These are phyloP conservation scores for Psilocybe cubensis DNA, from an alignment of 768 basidiomycete species.

Conservation along the genomic window DNA sequence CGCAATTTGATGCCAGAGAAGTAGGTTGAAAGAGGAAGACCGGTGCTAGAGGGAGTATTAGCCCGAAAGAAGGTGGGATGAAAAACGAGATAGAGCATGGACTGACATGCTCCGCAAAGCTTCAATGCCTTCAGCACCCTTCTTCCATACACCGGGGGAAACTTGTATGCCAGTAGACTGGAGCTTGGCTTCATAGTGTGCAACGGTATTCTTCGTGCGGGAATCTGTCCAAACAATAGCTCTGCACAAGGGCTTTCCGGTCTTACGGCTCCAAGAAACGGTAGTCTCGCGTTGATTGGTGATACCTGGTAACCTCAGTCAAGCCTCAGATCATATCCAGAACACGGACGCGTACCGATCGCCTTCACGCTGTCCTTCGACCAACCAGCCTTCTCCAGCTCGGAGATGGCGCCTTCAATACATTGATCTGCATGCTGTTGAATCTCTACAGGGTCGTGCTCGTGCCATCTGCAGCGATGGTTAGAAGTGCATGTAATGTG, in stretches of 20 bases:
- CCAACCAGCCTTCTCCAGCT: constrained; percentile 79
- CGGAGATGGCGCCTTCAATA: constrained; percentile 70
- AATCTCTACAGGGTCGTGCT: constrained; percentile 89
- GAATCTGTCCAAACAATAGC: constrained; percentile 98
- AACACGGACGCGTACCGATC: constrained; percentile 68
- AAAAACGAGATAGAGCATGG: constrained; percentile 6
- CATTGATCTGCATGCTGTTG: constrained; percentile 74
- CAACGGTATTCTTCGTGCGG: constrained; percentile 86
- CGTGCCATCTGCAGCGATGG: constrained; percentile 76
- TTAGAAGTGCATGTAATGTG: neutral
- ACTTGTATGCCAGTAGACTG: constrained; percentile 76
- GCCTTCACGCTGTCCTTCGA: constrained; percentile 82
- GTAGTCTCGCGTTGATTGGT: constrained; percentile 98
- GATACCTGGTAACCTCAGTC: constrained; percentile 58
- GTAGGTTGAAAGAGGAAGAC: constrained; percentile 95
- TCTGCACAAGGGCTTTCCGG: constrained; percentile 85
- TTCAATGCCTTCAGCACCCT: constrained; percentile 69
- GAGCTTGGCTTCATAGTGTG: constrained; percentile 77
- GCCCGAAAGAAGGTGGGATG: constrained; percentile 12
- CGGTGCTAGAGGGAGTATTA: constrained; percentile 59
- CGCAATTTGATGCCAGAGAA: constrained; percentile 96
- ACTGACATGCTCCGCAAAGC: constrained; percentile 71
- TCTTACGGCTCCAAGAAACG: constrained; percentile 88
- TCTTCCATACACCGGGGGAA: constrained; percentile 63
- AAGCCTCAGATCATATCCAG: constrained; percentile 14